phyloP scores from a whole-genome alignment of 2,329 filamentous ascomycete genomes.

The Ceratocystis destructans region DNA sequence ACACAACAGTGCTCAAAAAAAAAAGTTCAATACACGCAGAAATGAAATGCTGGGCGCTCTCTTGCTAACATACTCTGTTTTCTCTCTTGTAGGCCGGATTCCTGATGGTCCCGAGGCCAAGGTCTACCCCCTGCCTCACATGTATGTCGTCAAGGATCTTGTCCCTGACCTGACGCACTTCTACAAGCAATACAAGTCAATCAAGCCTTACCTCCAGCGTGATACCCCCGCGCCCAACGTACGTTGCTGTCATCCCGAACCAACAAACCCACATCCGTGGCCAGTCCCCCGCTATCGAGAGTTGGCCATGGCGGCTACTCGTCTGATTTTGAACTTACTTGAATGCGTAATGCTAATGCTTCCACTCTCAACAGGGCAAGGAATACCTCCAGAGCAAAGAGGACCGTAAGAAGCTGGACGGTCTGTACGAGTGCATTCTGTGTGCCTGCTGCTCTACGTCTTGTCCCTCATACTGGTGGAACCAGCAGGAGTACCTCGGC shows the following conservation, averaged over 20 bases:
- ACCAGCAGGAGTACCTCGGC: constrained; percentile 94
- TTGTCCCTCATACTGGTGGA: constrained; percentile 99
- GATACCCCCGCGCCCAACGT: constrained; percentile 73
- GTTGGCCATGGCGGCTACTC: not conserved
- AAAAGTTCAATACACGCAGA: not conserved
- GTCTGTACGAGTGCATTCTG: constrained; percentile 97
- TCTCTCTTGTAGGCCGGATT: constrained; percentile 61
- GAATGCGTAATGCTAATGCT: not conserved
- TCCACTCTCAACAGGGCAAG: constrained; percentile 48
- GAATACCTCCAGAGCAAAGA: constrained; percentile 84
- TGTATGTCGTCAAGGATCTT: constrained; percentile 97
- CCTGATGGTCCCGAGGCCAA: constrained; percentile 78
- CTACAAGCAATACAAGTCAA: constrained; percentile 99
- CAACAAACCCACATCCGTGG: not conserved
- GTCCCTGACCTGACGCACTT: constrained; percentile 96
- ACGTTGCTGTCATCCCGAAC: constrained; percentile 29
- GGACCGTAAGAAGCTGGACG: constrained; percentile 92
- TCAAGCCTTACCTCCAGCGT: constrained; percentile 95
- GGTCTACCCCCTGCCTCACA: constrained; percentile 96
- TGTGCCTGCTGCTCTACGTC: constrained; percentile 98
- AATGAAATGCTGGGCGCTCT: not conserved
- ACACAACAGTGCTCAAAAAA: not conserved
- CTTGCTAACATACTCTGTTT: not conserved
- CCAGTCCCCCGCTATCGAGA: too few species aligned
- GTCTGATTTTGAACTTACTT: not conserved